Conservation (phyloP, 768 basidiomycete species). For the Auriculariales sp. region DNA sequence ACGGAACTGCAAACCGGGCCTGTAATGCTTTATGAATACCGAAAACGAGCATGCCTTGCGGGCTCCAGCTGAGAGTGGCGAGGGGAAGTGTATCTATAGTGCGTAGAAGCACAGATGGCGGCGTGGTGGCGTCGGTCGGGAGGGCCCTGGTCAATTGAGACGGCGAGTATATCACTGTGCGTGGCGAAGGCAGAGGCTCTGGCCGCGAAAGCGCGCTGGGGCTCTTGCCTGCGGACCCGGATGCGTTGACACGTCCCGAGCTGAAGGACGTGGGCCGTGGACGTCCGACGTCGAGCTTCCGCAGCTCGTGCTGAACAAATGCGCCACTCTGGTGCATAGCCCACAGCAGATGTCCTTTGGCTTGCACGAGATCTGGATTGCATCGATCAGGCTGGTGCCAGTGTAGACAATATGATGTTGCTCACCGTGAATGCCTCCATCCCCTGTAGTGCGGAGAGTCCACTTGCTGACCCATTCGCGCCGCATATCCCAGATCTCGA, state of each 20-base stretch:
- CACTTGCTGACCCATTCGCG: conserved; percentile 74
- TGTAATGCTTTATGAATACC: background rate
- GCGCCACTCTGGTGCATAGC: conserved; percentile 59
- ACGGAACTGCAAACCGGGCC: background rate
- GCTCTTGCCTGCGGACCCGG: no score
- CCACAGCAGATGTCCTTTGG: conserved; percentile 59
- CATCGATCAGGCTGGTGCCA: no score
- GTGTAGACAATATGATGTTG: no score
- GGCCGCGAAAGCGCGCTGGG: no score
- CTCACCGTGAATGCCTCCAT: conserved; percentile 65
- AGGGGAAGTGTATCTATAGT: background rate
- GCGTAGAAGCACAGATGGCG: background rate
- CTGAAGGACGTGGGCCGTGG: background rate
- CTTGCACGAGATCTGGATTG: conserved; percentile 47
- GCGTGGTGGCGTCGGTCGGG: background rate
- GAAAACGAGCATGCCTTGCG: background rate
- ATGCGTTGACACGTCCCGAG: background rate
- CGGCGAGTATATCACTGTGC: background rate
- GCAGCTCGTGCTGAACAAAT: conserved; percentile 67
- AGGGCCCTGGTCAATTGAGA: background rate
- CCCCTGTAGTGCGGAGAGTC: conserved; percentile 46
- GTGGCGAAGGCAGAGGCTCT: no score
- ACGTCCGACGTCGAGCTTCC: no score
- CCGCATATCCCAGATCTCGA: conserved; percentile 82
- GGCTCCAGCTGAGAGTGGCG: background rate